Evolutionary conservation across 208 protist species (phyloP).

Genomic region (Trypanosoma boissoni): DNA sequence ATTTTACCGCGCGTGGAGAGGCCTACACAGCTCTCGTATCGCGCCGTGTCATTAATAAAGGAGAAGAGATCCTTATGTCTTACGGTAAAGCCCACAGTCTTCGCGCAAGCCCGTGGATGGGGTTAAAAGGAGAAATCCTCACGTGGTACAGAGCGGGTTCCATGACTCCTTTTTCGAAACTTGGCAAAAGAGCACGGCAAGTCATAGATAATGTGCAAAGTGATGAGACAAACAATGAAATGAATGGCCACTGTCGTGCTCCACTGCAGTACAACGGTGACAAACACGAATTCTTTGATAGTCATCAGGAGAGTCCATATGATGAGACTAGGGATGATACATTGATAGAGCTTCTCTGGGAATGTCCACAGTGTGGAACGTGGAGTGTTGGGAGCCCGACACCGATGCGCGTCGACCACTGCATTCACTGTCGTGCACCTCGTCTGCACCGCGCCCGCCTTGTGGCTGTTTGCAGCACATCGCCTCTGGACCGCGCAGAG

Average conservation of each 20-base stretch:
- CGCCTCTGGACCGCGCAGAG: slow-evolving; percentile 13
- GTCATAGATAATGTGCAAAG: too few species aligned
- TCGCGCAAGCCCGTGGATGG: slow-evolving; percentile 58
- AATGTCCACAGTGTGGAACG: slow-evolving; percentile 82
- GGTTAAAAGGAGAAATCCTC: slow-evolving; percentile 54
- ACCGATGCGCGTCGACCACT: slow-evolving; percentile 30
- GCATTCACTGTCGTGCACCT: slow-evolving; percentile 44
- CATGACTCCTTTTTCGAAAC: slow-evolving; percentile 66
- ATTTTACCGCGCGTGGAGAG: slow-evolving; percentile 76
- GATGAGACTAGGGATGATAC: too few species aligned
- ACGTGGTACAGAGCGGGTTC: slow-evolving; percentile 52
- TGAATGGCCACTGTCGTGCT: not conserved
- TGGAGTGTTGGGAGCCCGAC: slow-evolving; percentile 45
- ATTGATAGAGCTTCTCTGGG: slow-evolving; percentile 56
- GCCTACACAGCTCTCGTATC: slow-evolving; percentile 82
- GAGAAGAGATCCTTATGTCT: slow-evolving; percentile 89
- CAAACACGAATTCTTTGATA: too few species aligned
- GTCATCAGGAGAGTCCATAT: too few species aligned
- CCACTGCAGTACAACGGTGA: too few species aligned
- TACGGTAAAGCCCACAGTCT: slow-evolving; percentile 86
- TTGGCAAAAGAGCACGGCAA: not conserved
- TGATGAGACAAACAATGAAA: not conserved
- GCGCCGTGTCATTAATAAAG: slow-evolving; percentile 59
- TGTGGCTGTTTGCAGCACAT: slow-evolving; percentile 33
- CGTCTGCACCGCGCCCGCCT: slow-evolving; percentile 43